These are phyloP conservation scores for Phytophthora capsici DNA, from an alignment of 352 stramenopile species.

Conservation along the genomic window DNA sequence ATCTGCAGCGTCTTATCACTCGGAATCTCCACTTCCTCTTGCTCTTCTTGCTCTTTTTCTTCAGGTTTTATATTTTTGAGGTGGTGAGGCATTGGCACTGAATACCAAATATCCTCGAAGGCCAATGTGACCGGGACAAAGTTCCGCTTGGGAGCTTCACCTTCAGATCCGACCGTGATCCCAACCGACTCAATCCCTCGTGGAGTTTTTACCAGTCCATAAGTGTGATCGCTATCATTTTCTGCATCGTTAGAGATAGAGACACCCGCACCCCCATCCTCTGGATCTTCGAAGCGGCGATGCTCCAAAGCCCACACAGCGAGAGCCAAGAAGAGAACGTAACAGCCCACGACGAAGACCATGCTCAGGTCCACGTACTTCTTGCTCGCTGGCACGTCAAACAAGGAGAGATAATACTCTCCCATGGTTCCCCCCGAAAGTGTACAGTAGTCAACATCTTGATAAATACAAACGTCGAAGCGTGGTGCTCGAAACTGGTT, in stretches of 20 bases:
- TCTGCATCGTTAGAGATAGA: conserved; percentile 8
- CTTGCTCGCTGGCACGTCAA: conserved; percentile 42
- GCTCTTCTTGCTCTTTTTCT: neutral
- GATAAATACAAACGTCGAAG: conserved; percentile 47
- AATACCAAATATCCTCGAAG: conserved; percentile 54
- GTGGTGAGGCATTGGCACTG: conserved; percentile 41
- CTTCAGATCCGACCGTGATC: conserved; percentile 14
- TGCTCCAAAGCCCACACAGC: conserved; percentile 40
- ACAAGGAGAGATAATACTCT: conserved; percentile 46
- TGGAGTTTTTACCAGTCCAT: conserved; percentile 37
- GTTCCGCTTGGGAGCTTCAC: conserved; percentile 8
- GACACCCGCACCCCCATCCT: conserved; percentile 11
- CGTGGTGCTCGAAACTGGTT: conserved; percentile 47
- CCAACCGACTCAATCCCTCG: conserved; percentile 17
- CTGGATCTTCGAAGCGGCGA: conserved; percentile 34
- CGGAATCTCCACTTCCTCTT: conserved; percentile 1
- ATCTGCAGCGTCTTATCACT: conserved; percentile 51
- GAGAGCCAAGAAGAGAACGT: conserved; percentile 45
- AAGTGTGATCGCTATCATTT: conserved; percentile 8
- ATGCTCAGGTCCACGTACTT: conserved; percentile 44
- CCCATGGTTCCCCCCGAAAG: conserved; percentile 40
- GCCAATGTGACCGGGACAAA: conserved; percentile 51
- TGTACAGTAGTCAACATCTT: conserved; percentile 38
- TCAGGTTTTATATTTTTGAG: conserved; percentile 10
- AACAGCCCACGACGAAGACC: conserved; percentile 41